Evolutionary conservation across 1,284 basidiomycete species (phyloP).

Genomic region (Phenoliferia sp.): DNA sequence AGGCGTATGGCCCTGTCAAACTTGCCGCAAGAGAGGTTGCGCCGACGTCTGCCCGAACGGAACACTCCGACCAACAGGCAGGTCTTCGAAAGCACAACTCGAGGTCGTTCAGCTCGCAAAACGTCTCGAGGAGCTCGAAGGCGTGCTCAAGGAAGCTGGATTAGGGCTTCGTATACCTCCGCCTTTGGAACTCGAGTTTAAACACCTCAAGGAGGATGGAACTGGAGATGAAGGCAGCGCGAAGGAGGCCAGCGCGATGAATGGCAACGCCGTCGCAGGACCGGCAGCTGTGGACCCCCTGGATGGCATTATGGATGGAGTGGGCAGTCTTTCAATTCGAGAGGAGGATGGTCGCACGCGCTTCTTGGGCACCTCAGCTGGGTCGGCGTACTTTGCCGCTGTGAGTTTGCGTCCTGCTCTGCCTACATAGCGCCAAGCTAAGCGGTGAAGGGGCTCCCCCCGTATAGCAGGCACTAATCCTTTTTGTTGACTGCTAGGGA

Average conservation of each 20-base stretch:
- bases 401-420: too few species aligned
- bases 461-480: not conserved
- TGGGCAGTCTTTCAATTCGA: conserved; percentile 19
- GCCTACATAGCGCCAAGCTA: too few species aligned
- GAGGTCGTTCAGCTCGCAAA: not conserved
- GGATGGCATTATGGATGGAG: conserved; percentile 5
- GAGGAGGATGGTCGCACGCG: conserved; percentile 7
- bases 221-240: not conserved
- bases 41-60: not conserved
- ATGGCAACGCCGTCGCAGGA: not conserved
- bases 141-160: conserved; percentile 10
- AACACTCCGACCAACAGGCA: not conserved
- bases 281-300: not conserved
- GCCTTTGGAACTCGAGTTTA: conserved; percentile 9
- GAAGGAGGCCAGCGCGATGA: not conserved
- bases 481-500: not conserved
- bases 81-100: not conserved
- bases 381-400: not conserved
- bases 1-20: not conserved
- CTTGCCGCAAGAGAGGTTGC: not conserved
- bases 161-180: conserved; percentile 7
- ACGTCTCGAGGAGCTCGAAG: conserved; percentile 20
- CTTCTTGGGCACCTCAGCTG: conserved; percentile 19
- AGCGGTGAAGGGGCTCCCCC: not conserved
- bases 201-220: not conserved